Percentiles rank a stretch among this genome's conserved stretches.
Conservation (phyloP, 2,329 filamentous ascomycete genomes). For the Fusarium sp. region DNA sequence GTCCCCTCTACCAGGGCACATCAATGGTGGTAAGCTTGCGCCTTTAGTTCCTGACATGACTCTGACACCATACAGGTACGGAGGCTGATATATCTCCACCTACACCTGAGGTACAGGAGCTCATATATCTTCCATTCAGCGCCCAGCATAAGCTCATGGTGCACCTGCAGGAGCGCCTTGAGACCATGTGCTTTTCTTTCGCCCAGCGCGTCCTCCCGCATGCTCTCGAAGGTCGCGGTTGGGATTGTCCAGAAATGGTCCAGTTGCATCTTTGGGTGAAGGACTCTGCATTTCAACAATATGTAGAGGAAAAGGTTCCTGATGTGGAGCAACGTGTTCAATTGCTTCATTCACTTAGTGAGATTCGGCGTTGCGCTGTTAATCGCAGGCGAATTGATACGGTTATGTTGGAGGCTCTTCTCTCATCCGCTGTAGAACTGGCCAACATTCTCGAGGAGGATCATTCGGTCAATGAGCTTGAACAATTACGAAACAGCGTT, state of each 20-base stretch:
- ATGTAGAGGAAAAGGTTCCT: accelerated
- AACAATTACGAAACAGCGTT: accelerated
- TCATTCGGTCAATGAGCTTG: accelerated
- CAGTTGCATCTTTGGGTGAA: neutral
- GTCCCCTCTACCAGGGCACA: accelerated
- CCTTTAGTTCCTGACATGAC: accelerated
- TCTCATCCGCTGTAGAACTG: neutral
- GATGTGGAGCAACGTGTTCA: accelerated
- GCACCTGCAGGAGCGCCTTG: neutral
- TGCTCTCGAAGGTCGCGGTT: neutral
- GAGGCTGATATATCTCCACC: too few relatives aligned
- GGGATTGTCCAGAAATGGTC: neutral
- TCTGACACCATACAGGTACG: accelerated
- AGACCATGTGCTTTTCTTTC: neutral
- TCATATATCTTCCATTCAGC: neutral
- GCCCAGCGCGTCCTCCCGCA: neutral
- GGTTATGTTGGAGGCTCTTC: accelerated
- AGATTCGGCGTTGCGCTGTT: neutral
- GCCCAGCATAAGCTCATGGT: neutral
- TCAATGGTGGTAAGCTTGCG: neutral
- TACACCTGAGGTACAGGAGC: accelerated
- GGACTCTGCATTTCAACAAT: accelerated
- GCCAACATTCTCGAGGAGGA: accelerated
- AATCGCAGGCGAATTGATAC: neutral
- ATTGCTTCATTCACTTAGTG: accelerated